phyloP scores from a whole-genome alignment of 148 eudicot genomes.

The Rhododendron ovatum region DNA sequence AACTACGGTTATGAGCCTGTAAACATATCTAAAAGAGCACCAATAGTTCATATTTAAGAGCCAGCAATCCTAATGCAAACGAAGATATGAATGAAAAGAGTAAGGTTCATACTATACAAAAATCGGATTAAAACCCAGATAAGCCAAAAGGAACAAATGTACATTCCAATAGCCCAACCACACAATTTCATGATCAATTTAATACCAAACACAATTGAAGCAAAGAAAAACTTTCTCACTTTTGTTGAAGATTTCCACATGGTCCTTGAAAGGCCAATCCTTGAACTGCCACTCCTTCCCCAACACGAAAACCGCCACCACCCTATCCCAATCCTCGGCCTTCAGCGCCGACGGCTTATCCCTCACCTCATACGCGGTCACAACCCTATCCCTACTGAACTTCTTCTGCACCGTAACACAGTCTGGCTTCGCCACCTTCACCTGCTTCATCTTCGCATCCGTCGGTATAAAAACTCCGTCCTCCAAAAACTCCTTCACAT shows the following conservation, averaged over 20 bases:
- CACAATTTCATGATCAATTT: not conserved
- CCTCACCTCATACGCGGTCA: slow-evolving; percentile 92
- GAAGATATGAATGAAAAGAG: not conserved
- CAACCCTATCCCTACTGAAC: slow-evolving; percentile 85
- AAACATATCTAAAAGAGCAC: not conserved
- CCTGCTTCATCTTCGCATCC: slow-evolving; percentile 80
- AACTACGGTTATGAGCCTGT: not conserved
- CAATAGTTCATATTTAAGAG: not conserved
- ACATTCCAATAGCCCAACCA: not conserved
- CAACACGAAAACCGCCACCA: slow-evolving; percentile 84
- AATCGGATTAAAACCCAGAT: not conserved
- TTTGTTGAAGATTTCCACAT: slow-evolving; percentile 83
- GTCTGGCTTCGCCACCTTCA: slow-evolving; percentile 85
- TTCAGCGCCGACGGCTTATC: slow-evolving; percentile 88
- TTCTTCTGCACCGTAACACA: slow-evolving; percentile 96
- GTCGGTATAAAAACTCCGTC: slow-evolving; percentile 84
- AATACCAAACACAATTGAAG: not conserved
- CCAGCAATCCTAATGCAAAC: not conserved
- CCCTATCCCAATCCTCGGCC: slow-evolving; percentile 93
- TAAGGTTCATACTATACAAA: not conserved
- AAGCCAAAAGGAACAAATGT: not conserved
- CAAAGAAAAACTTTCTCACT: slow-evolving; percentile 29
- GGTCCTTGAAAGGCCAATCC: slow-evolving; percentile 92
- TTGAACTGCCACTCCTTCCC: slow-evolving; percentile 99
- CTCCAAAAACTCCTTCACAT: slow-evolving; percentile 96